Base-by-base conservation (phyloP, 495 filamentous ascomycete species). In the Penicillium dipodomyicola region DNA sequence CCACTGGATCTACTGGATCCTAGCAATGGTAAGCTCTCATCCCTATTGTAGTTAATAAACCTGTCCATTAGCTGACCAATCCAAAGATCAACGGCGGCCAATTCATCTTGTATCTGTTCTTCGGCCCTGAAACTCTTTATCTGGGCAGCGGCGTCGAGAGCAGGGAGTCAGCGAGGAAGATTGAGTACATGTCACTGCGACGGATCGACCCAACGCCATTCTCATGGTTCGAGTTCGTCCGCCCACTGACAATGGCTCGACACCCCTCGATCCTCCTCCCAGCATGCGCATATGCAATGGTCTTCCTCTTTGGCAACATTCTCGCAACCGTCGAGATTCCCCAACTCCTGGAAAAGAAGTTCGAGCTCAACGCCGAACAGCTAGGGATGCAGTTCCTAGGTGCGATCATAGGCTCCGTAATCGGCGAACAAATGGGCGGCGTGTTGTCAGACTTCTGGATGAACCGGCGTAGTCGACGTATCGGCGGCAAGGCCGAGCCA, bases 61-160 rank as follows among this genome's bases (percentile, higher is more conserved):
- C 12, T 25, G 40, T 27, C 17, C 39, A 5, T 54, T 7, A 48
- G 42, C 60, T 69, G 23, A 61, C 48, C 17, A 43, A 17, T 27
- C 12, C 12, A 27, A 49, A 82, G 75, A 80, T 74, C 56, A 84
- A 83, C 54, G 79, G 69, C 27, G 73, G 65, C 25, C 81, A 84
- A 52, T 75, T 83, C 45, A 67, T 84, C 49, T 54, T 80, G 33
- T 84, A 78, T 49, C 51, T 83, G 30, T 77, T 83, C 72, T 67
- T 84, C n/a, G 77, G 79, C 29, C 77, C 80, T 0, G 82, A 85
- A 62, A 80, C 82, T 14, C 79, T 74, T 42, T 83, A 81, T 59
- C 60, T 83, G 22, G 60, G 58, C 29, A 52, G 62, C 40, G 57
- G 58, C 15, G 57, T 60, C n/a, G 52, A 66, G 4, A 58, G 59